Base-by-base conservation (phyloP, 2,329 filamentous ascomycete species). In the Alternaria sp. region DNA sequence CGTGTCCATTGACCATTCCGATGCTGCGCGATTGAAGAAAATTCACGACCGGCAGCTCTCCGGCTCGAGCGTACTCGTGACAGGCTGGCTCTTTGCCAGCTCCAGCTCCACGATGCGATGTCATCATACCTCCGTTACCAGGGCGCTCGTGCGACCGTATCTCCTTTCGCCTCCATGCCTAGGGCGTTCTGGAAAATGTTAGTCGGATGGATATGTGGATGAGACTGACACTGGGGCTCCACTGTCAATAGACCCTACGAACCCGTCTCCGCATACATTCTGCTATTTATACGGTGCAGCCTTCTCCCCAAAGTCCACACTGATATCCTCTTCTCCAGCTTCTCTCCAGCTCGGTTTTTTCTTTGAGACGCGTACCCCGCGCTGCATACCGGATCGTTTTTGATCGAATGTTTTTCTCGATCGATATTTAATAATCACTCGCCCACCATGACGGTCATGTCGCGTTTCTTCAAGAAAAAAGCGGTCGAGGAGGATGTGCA, bases 391-490 rank as follows among this genome's bases (percentile, higher is more conserved):
- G 49, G 49, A 50, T 54, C 44, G 37, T 45, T 17, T 40, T 37
- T 57, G 49, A 36, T 56, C 36, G 31, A 54, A 46, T 52, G 26
- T 21, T 26, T 33, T 14, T 29, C 36, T 51, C 11, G 8, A 45
- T 55, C 33, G n/a, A 21, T 41, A 14, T 34, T 28, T 55, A 55
- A 55, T 58, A 34, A 36, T 50, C 17, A 48, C 28, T 41, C 51
- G 48, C 45, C 14, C 31, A 54, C 23, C 40, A 61, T 48, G 53
- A 50, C 51, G 7, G 45, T 33, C 59, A 61, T 44, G 10, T 71
- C 72, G 68, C 62, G 65, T 58, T 68, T 74, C 42, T 71, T 71
- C 41, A 37, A 58, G 39, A 69, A 64, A 26, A 62, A 60, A 41
- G 37, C 56, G 17, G 26, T 39, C 13, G 58, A 66, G 17, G 62